Percentiles rank a stretch among this genome's conserved stretches.
Conservation (phyloP, 2,329 filamentous ascomycete species). For the Cadophora malorum region DNA sequence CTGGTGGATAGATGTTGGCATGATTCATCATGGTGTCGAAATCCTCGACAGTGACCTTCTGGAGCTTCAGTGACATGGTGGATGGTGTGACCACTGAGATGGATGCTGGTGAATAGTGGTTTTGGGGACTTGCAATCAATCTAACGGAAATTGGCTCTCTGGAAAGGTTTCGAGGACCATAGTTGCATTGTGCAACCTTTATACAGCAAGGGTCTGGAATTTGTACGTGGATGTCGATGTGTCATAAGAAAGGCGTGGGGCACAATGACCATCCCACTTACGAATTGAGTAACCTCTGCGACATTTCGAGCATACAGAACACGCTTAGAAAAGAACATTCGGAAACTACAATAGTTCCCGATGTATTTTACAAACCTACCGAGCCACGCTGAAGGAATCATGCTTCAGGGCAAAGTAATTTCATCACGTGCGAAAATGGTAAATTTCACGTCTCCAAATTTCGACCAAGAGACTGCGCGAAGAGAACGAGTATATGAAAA, state of each 20-base stretch:
- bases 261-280: conserved; percentile 9
- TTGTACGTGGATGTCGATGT: background rate
- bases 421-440: too few relatives aligned
- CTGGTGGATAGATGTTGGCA: conserved; percentile 25
- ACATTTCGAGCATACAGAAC: background rate
- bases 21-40: conserved; percentile 27
- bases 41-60: conserved; percentile 20
- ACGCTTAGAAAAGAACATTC: background rate
- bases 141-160: background rate
- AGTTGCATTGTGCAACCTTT: background rate
- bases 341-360: background rate
- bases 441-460: too few relatives aligned
- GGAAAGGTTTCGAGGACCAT: background rate
- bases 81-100: background rate
- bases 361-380: too few relatives aligned
- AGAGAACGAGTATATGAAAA: too few relatives aligned
- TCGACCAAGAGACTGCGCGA: too few relatives aligned
- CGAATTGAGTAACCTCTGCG: background rate
- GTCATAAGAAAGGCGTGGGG: conserved; percentile 14
- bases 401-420: background rate
- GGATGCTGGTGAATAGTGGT: background rate
- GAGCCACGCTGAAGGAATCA: background rate
- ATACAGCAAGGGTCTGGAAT: background rate
- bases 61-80: conserved; percentile 25
- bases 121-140: background rate